Base-by-base conservation (phyloP, 106 monocot species). In the Platanthera guangdongensis region DNA sequence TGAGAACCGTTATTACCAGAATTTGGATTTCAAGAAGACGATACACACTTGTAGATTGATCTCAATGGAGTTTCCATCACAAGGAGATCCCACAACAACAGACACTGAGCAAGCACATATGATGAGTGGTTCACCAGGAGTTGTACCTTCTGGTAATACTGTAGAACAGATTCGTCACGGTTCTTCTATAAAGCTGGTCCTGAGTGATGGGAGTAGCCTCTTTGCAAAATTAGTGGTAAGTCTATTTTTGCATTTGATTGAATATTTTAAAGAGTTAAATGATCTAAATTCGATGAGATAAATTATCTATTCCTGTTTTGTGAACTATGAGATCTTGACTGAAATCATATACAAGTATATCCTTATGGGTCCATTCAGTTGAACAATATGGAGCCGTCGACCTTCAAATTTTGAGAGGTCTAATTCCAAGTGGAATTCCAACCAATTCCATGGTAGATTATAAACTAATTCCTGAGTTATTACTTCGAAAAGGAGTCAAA, bases 191-290 rank as follows among this genome's bases (percentile, higher is more conserved):
- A 93, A 96, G 81, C 71, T 99, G 76, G 82, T 90, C 48, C 80
- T 99, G 13, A 82, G 84, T 81, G 83, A 94, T 80, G 94, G 89
- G 80, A 83, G 78, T 47, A 81, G 48, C 75, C 76, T 99, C 46
- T 83, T 81, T 64, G 87, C 94, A 70, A 99, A 94, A 85, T 84
- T 99, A 76, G 99, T 92, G 91, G 99, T 99, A 92, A 89, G 78
- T 72, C 50, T 52, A 59, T 9, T 32, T 57, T 75, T 62, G 39
- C 50, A 51, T 28, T 71, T 59, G n/a, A 72, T 73, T 73, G 73
- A 50, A 50, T 21, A 45, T 73, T 73, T 48, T 50, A 74, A 28
- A 30, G 32, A 12, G 30, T 16, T 70, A 18, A 70, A 48, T 70
- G 39, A 39, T 39, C 39, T 39, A 39, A 39, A 2, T 73, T 48